Percentiles rank a stretch among this genome's conserved stretches.
phyloP scores from a whole-genome alignment of 345 rosid genomes.

The Rubroshorea leprosula region DNA sequence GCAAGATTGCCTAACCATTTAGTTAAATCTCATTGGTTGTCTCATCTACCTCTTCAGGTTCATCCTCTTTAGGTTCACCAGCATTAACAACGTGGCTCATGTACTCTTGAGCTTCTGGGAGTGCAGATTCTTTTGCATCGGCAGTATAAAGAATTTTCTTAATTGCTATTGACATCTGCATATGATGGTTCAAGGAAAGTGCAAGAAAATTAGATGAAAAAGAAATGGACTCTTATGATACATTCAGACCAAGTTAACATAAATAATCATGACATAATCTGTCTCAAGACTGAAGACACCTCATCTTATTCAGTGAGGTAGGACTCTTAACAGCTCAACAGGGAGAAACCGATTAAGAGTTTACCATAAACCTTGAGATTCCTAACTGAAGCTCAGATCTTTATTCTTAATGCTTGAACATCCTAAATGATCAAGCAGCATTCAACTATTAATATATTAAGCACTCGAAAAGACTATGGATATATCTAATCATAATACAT shows the following conservation, averaged over 20 bases:
- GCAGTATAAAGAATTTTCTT: slow-evolving; percentile 88
- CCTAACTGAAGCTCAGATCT: neutral
- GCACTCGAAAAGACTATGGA: neutral
- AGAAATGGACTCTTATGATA: too few species aligned
- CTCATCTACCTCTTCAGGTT: slow-evolving; percentile 2
- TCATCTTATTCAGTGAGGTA: too few species aligned
- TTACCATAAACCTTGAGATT: neutral
- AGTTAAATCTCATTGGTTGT: slow-evolving; percentile 8
- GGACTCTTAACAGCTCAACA: neutral
- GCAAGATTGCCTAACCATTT: neutral
- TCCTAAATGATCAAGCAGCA: neutral
- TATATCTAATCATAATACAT: too few species aligned
- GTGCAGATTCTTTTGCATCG: slow-evolving; percentile 68
- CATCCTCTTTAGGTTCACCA: slow-evolving; percentile 33
- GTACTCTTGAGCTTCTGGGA: slow-evolving; percentile 80
- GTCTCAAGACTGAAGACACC: neutral
- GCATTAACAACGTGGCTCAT: slow-evolving; percentile 29
- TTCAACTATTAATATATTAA: neutral
- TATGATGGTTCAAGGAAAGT: neutral
- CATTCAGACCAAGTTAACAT: neutral
- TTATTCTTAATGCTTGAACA: neutral
- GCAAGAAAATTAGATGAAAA: neutral
- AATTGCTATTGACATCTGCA: slow-evolving; percentile 72
- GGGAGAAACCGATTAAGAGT: neutral
- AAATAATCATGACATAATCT: neutral